These are phyloP conservation scores for Hypholoma fasciculare DNA, from an alignment of 768 basidiomycete species.

Conservation along the genomic window DNA sequence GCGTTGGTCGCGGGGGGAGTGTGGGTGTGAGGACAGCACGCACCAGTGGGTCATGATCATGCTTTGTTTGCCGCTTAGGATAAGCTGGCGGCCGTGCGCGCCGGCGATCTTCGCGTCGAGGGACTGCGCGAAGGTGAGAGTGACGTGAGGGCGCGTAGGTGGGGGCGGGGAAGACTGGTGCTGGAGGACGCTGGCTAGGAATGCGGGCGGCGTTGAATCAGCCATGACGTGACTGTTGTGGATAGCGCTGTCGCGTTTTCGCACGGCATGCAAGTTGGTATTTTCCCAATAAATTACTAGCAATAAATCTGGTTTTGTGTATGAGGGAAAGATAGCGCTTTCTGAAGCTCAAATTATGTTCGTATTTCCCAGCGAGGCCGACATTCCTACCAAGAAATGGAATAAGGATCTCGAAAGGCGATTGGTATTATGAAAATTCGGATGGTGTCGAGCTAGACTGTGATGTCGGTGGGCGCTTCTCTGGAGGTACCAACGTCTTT, in stretches of 20 bases:
- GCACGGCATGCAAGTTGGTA: neutral
- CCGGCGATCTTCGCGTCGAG: conserved; percentile 90
- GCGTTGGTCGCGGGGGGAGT: conserved; percentile 24
- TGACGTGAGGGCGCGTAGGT: conserved; percentile 56
- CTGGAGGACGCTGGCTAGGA: neutral
- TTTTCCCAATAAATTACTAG: too few relatives aligned
- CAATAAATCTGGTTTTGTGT: too few relatives aligned
- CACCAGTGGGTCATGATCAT: conserved; percentile 96
- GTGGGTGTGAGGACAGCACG: conserved; percentile 30
- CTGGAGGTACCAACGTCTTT: conserved; percentile 30
- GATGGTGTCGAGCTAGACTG: neutral
- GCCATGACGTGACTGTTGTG: neutral
- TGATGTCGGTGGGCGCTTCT: neutral
- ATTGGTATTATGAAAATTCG: conserved; percentile 1
- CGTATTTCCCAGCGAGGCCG: too few relatives aligned
- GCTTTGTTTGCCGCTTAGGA: conserved; percentile 82
- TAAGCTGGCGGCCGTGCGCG: conserved; percentile 66
- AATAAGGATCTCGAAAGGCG: neutral
- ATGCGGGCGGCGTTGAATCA: neutral
- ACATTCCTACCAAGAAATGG: too few relatives aligned
- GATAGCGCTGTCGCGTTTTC: neutral
- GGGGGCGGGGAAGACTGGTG: conserved; percentile 10
- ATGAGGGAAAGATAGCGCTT: too few relatives aligned
- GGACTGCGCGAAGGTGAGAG: conserved; percentile 84
- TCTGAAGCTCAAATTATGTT: too few relatives aligned